phyloP scores from a whole-genome alignment of 2,329 filamentous ascomycete species.

The Lasiodiplodia citricola region DNA sequence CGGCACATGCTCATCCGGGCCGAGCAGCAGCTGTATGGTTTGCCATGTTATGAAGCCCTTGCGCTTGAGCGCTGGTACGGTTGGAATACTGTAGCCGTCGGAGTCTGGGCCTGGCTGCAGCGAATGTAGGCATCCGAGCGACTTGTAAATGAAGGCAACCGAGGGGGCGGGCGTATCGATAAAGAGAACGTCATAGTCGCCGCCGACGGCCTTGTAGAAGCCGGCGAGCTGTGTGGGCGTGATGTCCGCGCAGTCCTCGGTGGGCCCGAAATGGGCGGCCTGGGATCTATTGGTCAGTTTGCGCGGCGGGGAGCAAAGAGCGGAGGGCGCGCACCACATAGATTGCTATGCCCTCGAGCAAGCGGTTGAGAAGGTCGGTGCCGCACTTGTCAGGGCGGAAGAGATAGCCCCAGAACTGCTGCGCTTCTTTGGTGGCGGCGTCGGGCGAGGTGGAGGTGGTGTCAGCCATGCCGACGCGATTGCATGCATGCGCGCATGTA shows the following conservation, averaged over 20 bases:
- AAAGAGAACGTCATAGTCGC: slow-evolving; percentile 68
- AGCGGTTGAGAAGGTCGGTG: slow-evolving; percentile 51
- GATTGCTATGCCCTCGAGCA: slow-evolving; percentile 54
- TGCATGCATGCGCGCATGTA: slow-evolving; percentile 15
- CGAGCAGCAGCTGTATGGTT: slow-evolving; percentile 85
- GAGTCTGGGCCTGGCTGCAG: slow-evolving; percentile 71
- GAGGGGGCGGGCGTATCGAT: slow-evolving; percentile 72
- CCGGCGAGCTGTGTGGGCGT: slow-evolving; percentile 55
- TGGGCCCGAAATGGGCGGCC: slow-evolving; percentile 50
- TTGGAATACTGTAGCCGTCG: slow-evolving; percentile 74
- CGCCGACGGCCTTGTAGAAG: slow-evolving; percentile 54
- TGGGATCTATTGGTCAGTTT: slow-evolving; percentile 30
- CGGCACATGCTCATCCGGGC: slow-evolving; percentile 83
- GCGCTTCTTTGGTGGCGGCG: slow-evolving; percentile 48
- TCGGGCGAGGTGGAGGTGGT: slow-evolving; percentile 32
- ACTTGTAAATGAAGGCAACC: slow-evolving; percentile 91
- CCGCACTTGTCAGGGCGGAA: slow-evolving; percentile 59
- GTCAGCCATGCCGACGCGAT: slow-evolving; percentile 25
- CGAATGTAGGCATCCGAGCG: slow-evolving; percentile 86
- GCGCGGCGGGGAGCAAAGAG: background rate
- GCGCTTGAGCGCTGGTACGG: slow-evolving; percentile 79
- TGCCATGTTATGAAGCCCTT: slow-evolving; percentile 93
- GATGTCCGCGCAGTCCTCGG: slow-evolving; percentile 51
- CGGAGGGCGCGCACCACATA: slow-evolving; percentile 46
- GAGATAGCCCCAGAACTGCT: slow-evolving; percentile 57